Evolutionary conservation across 2,329 filamentous ascomycete species (phyloP).

Genomic region (Hysterium pulicare): DNA sequence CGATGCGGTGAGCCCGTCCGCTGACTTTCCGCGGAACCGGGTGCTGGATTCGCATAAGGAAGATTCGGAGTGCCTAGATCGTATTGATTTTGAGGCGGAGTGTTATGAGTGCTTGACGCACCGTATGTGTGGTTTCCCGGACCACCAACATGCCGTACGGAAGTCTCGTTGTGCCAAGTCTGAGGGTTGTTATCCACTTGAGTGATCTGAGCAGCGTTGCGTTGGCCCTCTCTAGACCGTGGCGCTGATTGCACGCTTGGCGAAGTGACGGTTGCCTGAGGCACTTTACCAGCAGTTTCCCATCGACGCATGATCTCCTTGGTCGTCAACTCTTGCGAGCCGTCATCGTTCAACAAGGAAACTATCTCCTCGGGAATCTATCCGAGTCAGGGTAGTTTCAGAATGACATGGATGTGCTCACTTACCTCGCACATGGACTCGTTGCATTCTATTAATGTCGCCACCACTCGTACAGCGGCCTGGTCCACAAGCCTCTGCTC

Average conservation of each 20-base stretch:
- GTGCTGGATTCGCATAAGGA: conserved; percentile 30
- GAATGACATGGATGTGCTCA: conserved; percentile 16
- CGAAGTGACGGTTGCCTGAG: conserved; percentile 57
- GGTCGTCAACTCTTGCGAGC: conserved; percentile 81
- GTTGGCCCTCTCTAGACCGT: conserved; percentile 52
- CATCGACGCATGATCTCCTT: conserved; percentile 96
- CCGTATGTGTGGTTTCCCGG: conserved; percentile 13
- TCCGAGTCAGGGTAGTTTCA: conserved; percentile 18
- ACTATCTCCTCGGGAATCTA: conserved; percentile 92
- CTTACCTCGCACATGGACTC: conserved; percentile 96
- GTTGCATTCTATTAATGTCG: conserved; percentile 86
- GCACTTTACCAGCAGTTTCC: conserved; percentile 71
- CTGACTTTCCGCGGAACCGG: conserved; percentile 32
- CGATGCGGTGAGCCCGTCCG: conserved; percentile 36
- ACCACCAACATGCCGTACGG: conserved; percentile 67
- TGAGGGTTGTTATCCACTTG: conserved; percentile 85
- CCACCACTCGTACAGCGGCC: conserved; percentile 87
- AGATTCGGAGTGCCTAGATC: conserved; percentile 32
- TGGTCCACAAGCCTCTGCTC: conserved; percentile 73
- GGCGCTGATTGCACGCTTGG: conserved; percentile 51
- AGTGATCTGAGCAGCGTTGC: conserved; percentile 56
- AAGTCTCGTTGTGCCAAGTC: conserved; percentile 78
- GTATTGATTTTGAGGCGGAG: conserved; percentile 23
- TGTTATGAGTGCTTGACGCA: conserved; percentile 21
- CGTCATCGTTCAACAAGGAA: conserved; percentile 80